Evolutionary conservation across 768 basidiomycete genomes (phyloP), one percentile per base, ranked within the genome.

Genomic region (Lactarius pseudohatsudake): DNA sequence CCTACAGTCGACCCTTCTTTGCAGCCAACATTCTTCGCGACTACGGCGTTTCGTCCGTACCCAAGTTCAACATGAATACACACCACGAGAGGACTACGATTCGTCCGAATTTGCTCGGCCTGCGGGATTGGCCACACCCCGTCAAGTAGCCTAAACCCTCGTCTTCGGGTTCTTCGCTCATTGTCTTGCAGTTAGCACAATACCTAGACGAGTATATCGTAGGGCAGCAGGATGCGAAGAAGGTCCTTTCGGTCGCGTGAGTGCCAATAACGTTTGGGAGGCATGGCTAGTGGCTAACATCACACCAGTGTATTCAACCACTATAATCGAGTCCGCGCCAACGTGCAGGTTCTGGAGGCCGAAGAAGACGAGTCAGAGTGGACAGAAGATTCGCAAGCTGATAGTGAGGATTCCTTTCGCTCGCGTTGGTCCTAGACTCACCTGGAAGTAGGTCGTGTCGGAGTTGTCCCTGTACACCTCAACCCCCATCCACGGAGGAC

Each of bases 181-280:
- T 69, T 2, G 34, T 28, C 41, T 22, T 58, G 36, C 58, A 96
- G 92, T 84, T 96, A 54, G 88, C 87, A 8, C 84, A 89, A 74
- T 95, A 93, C 75, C 84, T 97, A 45, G 88, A 93, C 71, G 87
- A 93, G 73, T 97, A 89, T 73, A 87, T 98, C 43, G 84, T 98
- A 20, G 96, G 96, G 1, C 96, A 98, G 75, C 90, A 92, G 70
- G 84, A 82, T 66, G 95, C 96, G 3, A 98, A 98, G 85, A 94
- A 94, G 74, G 89, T 92, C 28, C 84, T 98, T 38, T 91, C 93
- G 43, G 96, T 98, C 57, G 96, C 95, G 94, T 94, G 77, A 75
- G 93, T 85, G 30, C 26, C 50, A 55, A 30, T 57, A n/a, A 11
- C n/a, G 34, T 34, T 61, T 26, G n/a, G 64, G 18, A 41, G 50